These are phyloP conservation scores for Debaryomyces coudertii DNA, from an alignment of 1,139 yeast species.

Conservation along the genomic window DNA sequence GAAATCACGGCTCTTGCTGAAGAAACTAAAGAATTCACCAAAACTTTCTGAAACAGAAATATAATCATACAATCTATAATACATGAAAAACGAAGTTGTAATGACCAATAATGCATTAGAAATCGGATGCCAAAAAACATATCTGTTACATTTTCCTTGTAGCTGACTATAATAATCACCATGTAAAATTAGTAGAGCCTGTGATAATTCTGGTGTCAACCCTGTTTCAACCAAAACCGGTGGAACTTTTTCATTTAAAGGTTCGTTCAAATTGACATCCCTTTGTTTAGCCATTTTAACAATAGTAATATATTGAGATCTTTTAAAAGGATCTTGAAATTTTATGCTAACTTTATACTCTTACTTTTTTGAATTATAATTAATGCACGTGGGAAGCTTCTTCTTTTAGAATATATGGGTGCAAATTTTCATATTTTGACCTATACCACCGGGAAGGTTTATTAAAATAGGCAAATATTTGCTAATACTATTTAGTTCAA, in stretches of 20 bases:
- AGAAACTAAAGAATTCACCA: slow-evolving; percentile 35
- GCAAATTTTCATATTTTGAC: slow-evolving; percentile 3
- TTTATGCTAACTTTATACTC: neutral
- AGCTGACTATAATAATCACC: slow-evolving; percentile 65
- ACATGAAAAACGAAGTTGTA: slow-evolving; percentile 22
- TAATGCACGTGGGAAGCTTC: slow-evolving; percentile 7
- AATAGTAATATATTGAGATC: neutral
- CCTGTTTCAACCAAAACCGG: slow-evolving; percentile 49
- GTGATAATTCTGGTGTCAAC: slow-evolving; percentile 58
- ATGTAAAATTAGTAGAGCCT: slow-evolving; percentile 62
- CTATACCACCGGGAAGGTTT: neutral
- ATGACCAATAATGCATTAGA: slow-evolving; percentile 33
- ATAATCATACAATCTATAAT: slow-evolving; percentile 39
- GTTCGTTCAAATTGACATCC: slow-evolving; percentile 53
- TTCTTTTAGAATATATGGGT: slow-evolving; percentile 4
- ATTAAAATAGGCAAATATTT: no score
- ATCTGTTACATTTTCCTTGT: slow-evolving; percentile 53
- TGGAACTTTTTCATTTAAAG: slow-evolving; percentile 52
- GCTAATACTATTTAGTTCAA: no score
- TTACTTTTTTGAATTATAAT: neutral
- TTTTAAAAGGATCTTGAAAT: neutral
- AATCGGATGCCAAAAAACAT: slow-evolving; percentile 52
- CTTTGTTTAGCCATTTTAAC: slow-evolving; percentile 41
- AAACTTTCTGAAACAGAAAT: slow-evolving; percentile 37
- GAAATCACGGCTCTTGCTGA: slow-evolving; percentile 29